A percentile compares a stretch with the other conserved stretches of the same genome.
These are phyloP conservation scores for Apiospora sp. DNA, from an alignment of 2,329 filamentous ascomycete genomes.

Conservation along the genomic window DNA sequence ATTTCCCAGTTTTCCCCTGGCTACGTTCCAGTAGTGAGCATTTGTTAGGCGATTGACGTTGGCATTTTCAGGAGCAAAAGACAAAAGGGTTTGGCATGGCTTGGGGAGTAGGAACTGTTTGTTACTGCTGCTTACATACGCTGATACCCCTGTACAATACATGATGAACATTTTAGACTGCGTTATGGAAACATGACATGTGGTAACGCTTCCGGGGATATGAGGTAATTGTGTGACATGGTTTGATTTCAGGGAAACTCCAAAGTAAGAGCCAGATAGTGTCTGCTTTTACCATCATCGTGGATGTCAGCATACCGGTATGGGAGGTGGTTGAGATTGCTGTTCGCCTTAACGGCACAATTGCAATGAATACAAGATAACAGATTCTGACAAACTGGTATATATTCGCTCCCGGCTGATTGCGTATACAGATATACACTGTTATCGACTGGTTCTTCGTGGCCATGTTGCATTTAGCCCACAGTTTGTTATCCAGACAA, in stretches of 20 bases:
- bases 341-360: neutral
- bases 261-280: neutral
- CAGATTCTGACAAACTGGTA: neutral
- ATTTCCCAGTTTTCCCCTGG: neutral
- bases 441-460: neutral
- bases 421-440: neutral
- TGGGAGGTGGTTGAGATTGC: too few relatives aligned
- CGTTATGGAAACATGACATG: neutral
- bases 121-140: neutral
- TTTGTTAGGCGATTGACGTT: neutral
- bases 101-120: neutral
- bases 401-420: neutral
- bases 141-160: conserved; percentile 17
- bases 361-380: neutral
- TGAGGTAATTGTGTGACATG: too few relatives aligned
- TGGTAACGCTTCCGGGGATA: neutral
- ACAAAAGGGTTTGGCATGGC: neutral
- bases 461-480: neutral
- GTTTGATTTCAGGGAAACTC: neutral
- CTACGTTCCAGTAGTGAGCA: neutral
- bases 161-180: neutral
- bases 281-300: too few relatives aligned
- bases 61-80: conserved; percentile 4
- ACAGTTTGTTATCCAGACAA: too few relatives aligned
- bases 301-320: neutral